phyloP scores from a whole-genome alignment of 208 protist species.

The Crithidia bombi region DNA sequence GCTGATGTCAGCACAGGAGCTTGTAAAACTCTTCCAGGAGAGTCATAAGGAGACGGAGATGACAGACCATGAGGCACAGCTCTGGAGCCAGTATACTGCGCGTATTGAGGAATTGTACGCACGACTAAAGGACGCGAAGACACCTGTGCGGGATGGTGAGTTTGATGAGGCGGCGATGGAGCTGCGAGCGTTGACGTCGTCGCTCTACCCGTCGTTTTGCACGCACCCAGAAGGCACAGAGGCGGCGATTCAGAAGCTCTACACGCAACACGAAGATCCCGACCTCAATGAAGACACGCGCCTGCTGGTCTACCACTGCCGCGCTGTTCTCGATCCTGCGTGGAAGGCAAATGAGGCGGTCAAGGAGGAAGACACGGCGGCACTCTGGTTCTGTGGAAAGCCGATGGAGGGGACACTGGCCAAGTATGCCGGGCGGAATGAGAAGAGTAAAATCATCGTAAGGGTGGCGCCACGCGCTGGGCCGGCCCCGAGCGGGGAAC shows the following conservation, averaged over 20 bases:
- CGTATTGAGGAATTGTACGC: constrained; percentile 37
- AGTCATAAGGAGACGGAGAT: background rate
- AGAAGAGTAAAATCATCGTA: constrained; percentile 76
- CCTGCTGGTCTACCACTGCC: constrained; percentile 82
- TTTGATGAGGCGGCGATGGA: constrained; percentile 44
- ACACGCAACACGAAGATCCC: constrained; percentile 65
- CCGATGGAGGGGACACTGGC: constrained; percentile 54
- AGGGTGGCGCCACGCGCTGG: constrained; percentile 66
- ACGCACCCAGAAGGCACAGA: constrained; percentile 29
- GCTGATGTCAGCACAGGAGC: constrained; percentile 72
- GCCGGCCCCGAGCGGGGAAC: constrained; percentile 67
- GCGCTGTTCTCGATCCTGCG: constrained; percentile 67
- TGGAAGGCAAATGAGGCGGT: constrained; percentile 67
- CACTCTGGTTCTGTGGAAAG: constrained; percentile 84
- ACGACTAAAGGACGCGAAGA: constrained; percentile 52
- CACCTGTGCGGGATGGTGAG: constrained; percentile 35
- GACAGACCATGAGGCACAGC: background rate
- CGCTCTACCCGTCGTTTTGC: constrained; percentile 60
- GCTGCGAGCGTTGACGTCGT: constrained; percentile 46
- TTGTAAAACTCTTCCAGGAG: constrained; percentile 28
- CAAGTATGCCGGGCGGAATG: constrained; percentile 65
- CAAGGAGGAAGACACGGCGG: constrained; percentile 43
- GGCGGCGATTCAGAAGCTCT: constrained; percentile 53
- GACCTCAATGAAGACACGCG: constrained; percentile 76
- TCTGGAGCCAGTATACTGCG: constrained; percentile 19